These are phyloP conservation scores for Phytophthora boehmeriae DNA, from an alignment of 352 stramenopile species.

Conservation along the genomic window DNA sequence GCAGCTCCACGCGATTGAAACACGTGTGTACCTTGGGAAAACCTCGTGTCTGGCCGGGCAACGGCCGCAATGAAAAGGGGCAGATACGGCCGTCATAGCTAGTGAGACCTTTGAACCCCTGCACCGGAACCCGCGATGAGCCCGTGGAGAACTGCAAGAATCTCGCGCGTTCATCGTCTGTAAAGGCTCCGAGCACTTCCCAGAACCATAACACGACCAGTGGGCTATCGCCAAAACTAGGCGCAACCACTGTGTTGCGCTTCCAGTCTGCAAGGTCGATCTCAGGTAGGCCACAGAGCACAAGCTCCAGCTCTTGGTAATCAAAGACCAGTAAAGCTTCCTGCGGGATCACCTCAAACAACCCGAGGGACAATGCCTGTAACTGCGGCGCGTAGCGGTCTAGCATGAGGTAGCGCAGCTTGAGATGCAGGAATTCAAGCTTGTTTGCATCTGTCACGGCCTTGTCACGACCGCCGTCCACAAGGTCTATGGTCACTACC, in stretches of 20 bases:
- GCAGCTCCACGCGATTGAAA: slow-evolving; percentile 85
- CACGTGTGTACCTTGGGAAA: slow-evolving; percentile 86
- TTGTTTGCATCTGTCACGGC: slow-evolving; percentile 96
- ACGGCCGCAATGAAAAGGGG: slow-evolving; percentile 64
- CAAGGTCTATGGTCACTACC: slow-evolving; percentile 69
- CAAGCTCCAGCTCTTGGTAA: slow-evolving; percentile 96
- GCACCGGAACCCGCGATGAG: slow-evolving; percentile 84
- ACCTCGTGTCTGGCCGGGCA: slow-evolving; percentile 62
- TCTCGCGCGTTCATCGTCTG: slow-evolving; percentile 74
- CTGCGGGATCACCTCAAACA: slow-evolving; percentile 98
- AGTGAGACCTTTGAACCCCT: slow-evolving; percentile 82
- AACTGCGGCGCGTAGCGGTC: slow-evolving; percentile 93
- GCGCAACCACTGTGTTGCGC: slow-evolving; percentile 65
- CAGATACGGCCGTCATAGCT: slow-evolving; percentile 87
- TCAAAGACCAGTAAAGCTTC: slow-evolving; percentile 97
- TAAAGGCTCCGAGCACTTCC: slow-evolving; percentile 62
- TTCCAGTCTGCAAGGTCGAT: slow-evolving; percentile 93
- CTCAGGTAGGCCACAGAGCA: slow-evolving; percentile 80
- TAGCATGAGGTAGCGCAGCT: slow-evolving; percentile 96
- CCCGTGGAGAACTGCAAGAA: slow-evolving; percentile 90
- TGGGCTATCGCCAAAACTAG: slow-evolving; percentile 51
- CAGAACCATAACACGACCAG: slow-evolving; percentile 78
- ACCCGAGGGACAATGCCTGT: slow-evolving; percentile 84
- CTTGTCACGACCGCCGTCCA: slow-evolving; percentile 59
- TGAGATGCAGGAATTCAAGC: slow-evolving; percentile 92